Percentiles rank a stretch among this genome's conserved stretches.
phyloP scores from a whole-genome alignment of 2,329 filamentous ascomycete species.

The Hypoxylon sp. region DNA sequence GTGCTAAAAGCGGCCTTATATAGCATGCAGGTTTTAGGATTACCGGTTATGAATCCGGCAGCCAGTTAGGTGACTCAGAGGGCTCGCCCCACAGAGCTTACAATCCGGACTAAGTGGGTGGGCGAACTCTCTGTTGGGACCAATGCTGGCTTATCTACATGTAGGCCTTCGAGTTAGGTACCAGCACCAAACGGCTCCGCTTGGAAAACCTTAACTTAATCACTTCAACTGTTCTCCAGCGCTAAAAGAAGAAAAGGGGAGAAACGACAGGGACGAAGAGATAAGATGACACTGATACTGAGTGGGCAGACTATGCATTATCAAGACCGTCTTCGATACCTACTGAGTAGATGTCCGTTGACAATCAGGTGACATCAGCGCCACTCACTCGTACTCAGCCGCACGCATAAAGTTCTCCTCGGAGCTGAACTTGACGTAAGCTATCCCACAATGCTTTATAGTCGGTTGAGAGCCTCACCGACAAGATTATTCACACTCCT shows the following conservation, averaged over 20 bases:
- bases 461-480: conserved; percentile 13
- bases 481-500: conserved; percentile 7
- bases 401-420: conserved; percentile 26
- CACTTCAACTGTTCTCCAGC: conserved; percentile 1
- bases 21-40: conserved; percentile 8
- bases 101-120: conserved; percentile 11
- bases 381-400: conserved; percentile 33
- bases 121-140: conserved; percentile 13
- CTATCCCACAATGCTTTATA: conserved; percentile 16
- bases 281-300: background rate
- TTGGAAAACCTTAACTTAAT: conserved; percentile 9
- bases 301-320: conserved; percentile 4
- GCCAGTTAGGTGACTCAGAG: conserved; percentile 13
- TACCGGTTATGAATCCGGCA: conserved; percentile 2
- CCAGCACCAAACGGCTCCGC: conserved; percentile 8
- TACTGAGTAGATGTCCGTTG: conserved; percentile 1
- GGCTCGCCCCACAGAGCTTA: conserved; percentile 19
- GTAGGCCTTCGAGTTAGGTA: background rate
- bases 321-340: background rate
- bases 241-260: background rate
- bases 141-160: background rate
- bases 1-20: conserved; percentile 12
- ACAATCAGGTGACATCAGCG: conserved; percentile 30
- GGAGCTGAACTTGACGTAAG: conserved; percentile 29
- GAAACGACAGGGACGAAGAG: background rate